A percentile compares a stretch with the other conserved stretches of the same genome.
phyloP scores from a whole-genome alignment of 768 basidiomycete species.

The Agrocybe praecox region DNA sequence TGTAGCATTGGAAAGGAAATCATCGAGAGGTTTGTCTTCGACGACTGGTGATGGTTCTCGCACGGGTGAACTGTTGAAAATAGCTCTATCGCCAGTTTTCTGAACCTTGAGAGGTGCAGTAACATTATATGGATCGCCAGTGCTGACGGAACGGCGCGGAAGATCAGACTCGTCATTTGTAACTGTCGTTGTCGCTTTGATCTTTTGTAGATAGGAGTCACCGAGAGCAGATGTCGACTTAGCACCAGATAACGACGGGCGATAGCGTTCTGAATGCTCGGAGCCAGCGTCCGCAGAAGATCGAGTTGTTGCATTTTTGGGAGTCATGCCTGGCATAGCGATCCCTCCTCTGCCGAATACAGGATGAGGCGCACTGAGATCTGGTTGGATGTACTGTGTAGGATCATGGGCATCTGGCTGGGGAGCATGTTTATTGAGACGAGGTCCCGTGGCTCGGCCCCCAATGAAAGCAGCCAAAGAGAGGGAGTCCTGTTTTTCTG shows the following conservation, averaged over 20 bases:
- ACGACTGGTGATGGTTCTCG: neutral
- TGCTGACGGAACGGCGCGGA: neutral
- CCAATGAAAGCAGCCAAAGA: constrained; percentile 88
- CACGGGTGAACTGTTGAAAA: neutral
- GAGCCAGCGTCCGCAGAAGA: constrained; percentile 14
- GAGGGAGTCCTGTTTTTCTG: constrained; percentile 45
- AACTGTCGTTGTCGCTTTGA: constrained; percentile 1
- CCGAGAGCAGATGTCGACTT: constrained; percentile 10
- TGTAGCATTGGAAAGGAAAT: neutral
- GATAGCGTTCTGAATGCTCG: constrained; percentile 26
- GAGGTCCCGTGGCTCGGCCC: constrained; percentile 74
- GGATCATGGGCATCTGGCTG: constrained; percentile 70
- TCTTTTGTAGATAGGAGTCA: neutral
- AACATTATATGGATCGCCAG: neutral
- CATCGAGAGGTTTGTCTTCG: neutral
- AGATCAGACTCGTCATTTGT: neutral
- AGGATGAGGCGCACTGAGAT: constrained; percentile 62
- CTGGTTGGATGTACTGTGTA: constrained; percentile 66
- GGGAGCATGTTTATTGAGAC: constrained; percentile 70
- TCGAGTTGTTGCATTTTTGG: constrained; percentile 20
- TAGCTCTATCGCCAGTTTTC: neutral
- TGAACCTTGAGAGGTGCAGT: neutral
- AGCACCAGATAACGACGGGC: constrained; percentile 12
- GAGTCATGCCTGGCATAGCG: constrained; percentile 73
- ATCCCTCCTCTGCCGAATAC: constrained; percentile 75